Conservation (phyloP, 257 asterid species). For the Solanum rostratum region DNA sequence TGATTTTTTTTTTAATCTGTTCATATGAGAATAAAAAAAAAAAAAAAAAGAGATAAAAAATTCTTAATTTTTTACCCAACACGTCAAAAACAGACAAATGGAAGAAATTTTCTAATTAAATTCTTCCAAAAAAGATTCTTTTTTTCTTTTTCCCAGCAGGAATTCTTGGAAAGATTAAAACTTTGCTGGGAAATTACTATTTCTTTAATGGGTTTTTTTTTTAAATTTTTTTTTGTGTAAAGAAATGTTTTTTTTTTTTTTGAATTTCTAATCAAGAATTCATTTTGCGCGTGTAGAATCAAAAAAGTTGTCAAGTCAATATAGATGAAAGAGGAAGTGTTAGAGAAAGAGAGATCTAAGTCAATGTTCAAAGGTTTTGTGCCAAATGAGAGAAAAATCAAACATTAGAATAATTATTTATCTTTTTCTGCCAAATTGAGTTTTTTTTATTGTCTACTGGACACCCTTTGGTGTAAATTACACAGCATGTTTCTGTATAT, state of each 20-base stretch:
- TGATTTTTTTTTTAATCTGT: neutral
- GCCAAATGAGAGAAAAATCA: slow-evolving; percentile 32
- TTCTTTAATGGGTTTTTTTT: neutral
- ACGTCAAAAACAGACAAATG: neutral
- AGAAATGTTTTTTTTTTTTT: neutral
- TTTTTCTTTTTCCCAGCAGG: neutral
- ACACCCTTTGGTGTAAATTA: neutral
- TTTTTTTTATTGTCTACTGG: neutral
- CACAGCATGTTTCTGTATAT: neutral
- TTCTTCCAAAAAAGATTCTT: neutral
- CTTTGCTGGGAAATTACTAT: neutral
- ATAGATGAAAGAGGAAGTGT: neutral
- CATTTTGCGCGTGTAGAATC: slow-evolving; percentile 1
- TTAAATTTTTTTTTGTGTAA: neutral
- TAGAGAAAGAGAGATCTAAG: slow-evolving; percentile 25
- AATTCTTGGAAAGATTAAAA: neutral
- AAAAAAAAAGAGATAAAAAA: neutral
- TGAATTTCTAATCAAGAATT: neutral
- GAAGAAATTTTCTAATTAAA: neutral
- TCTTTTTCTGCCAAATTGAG: neutral
- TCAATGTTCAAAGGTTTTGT: slow-evolving; percentile 64
- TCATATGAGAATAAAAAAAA: neutral
- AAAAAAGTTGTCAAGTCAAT: neutral
- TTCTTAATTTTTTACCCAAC: too few species aligned
- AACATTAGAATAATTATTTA: slow-evolving; percentile 17